phyloP scores from a whole-genome alignment of 163 green algal species.

The Scenedesmus sp. region DNA sequence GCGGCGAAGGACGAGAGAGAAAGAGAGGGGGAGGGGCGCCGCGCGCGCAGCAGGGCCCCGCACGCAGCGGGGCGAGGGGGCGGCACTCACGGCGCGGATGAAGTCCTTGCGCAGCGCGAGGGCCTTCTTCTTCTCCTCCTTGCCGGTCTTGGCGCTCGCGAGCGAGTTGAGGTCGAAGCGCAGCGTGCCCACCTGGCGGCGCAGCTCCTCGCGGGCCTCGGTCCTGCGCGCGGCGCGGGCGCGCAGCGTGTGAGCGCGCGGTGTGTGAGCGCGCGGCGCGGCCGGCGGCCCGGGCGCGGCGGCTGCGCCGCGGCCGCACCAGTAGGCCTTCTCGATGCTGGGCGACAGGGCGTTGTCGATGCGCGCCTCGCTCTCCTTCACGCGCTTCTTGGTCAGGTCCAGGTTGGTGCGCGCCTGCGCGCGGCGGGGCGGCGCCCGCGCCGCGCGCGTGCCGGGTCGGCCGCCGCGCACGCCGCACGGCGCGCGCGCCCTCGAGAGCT shows the following conservation, averaged over 20 bases:
- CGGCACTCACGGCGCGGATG: slow-evolving; percentile 68
- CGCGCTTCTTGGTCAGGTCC: slow-evolving; percentile 71
- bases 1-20: too few relatives aligned
- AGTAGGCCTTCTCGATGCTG: slow-evolving; percentile 90
- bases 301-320: slow-evolving; percentile 55
- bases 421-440: too few relatives aligned
- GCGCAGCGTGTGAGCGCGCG: neutral
- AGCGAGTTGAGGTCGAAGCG: slow-evolving; percentile 88
- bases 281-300: neutral
- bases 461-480: too few relatives aligned
- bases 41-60: too few relatives aligned
- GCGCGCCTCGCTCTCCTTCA: slow-evolving; percentile 75
- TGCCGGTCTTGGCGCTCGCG: slow-evolving; percentile 61
- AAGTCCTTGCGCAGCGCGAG: slow-evolving; percentile 78
- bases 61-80: neutral
- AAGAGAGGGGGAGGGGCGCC: too few relatives aligned
- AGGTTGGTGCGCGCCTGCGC: slow-evolving; percentile 62
- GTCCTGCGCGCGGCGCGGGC: slow-evolving; percentile 61
- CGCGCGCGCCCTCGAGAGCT: too few relatives aligned
- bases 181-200: slow-evolving; percentile 85
- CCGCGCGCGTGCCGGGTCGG: too few relatives aligned
- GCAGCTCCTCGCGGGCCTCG: slow-evolving; percentile 87
- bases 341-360: slow-evolving; percentile 72
- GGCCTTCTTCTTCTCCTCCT: slow-evolving; percentile 82
- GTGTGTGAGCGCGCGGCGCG: neutral